A percentile compares a stretch with the other conserved stretches of the same genome.
phyloP scores from a whole-genome alignment of 129 eudicot species.

The Calendula officinalis region DNA sequence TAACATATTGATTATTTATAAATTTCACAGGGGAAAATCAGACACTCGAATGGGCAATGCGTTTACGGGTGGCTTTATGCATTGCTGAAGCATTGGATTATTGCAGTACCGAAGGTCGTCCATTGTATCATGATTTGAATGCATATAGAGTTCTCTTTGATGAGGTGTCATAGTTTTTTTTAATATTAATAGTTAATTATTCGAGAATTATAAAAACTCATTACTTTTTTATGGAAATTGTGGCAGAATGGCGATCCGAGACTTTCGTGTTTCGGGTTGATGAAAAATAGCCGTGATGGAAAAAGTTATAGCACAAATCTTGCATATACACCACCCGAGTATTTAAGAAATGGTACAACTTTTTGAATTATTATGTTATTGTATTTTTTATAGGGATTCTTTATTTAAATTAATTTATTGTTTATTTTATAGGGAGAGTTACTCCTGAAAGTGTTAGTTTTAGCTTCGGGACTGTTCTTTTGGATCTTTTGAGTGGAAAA shows the following conservation, averaged over 20 bases:
- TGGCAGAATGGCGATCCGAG: constrained; percentile 93
- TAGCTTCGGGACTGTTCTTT: constrained; percentile 76
- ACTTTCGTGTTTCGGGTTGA: constrained; percentile 87
- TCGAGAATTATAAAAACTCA: neutral
- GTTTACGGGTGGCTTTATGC: constrained; percentile 79
- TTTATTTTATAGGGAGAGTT: constrained; percentile 55
- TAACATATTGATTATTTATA: neutral
- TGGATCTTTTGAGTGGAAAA: constrained; percentile 82
- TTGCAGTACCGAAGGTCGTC: constrained; percentile 76
- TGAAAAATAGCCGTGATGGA: constrained; percentile 95
- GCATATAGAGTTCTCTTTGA: constrained; percentile 97
- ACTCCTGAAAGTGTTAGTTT: constrained; percentile 75
- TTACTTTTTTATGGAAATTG: constrained; percentile 15
- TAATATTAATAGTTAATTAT: neutral
- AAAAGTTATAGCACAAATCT: constrained; percentile 97
- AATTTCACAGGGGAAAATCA: constrained; percentile 86
- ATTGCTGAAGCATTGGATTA: constrained; percentile 88
- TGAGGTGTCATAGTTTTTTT: constrained; percentile 46
- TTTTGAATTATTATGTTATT: neutral
- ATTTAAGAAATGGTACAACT: constrained; percentile 74
- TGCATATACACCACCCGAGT: constrained; percentile 94
- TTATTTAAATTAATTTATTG: neutral
- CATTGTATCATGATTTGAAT: constrained; percentile 87
- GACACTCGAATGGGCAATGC: constrained; percentile 98
- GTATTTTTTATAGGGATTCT: no score